These are phyloP conservation scores for Calonectria naviculata DNA, from an alignment of 2,329 filamentous ascomycete genomes.

Conservation along the genomic window DNA sequence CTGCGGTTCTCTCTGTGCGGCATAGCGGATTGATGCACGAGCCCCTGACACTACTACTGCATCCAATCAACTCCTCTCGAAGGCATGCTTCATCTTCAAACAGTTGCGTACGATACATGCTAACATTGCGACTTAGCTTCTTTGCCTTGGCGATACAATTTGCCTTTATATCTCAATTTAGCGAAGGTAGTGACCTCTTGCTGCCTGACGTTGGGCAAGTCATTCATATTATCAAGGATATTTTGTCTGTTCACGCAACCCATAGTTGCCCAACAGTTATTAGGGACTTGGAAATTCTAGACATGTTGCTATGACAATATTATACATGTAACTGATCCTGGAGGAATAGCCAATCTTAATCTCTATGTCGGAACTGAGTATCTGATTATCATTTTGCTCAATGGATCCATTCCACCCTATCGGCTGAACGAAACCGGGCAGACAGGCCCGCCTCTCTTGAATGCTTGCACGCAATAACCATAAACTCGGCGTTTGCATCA, in stretches of 20 bases:
- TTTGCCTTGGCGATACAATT: constrained; percentile 27
- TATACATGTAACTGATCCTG: background rate
- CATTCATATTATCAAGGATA: background rate
- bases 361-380: background rate
- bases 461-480: constrained; percentile 23
- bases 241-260: background rate
- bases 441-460: constrained; percentile 20
- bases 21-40: constrained; percentile 20
- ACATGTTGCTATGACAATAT: background rate
- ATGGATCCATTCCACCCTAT: constrained; percentile 20
- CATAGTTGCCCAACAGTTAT: constrained; percentile 13
- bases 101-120: background rate
- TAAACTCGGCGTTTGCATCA: constrained; percentile 22
- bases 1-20: background rate
- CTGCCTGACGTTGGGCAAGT: background rate
- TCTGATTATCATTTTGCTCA: background rate
- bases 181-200: background rate
- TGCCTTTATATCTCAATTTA: background rate
- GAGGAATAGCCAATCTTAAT: no score
- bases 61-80: constrained; percentile 29
- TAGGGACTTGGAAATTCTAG: constrained; percentile 2
- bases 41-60: constrained; percentile 15
- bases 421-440: constrained; percentile 1
- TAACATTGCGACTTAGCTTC: background rate
- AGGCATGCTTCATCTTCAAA: background rate